phyloP scores from a whole-genome alignment of 192 early-diverging fungal genomes.

The Tieghemiomyces parasiticus region DNA sequence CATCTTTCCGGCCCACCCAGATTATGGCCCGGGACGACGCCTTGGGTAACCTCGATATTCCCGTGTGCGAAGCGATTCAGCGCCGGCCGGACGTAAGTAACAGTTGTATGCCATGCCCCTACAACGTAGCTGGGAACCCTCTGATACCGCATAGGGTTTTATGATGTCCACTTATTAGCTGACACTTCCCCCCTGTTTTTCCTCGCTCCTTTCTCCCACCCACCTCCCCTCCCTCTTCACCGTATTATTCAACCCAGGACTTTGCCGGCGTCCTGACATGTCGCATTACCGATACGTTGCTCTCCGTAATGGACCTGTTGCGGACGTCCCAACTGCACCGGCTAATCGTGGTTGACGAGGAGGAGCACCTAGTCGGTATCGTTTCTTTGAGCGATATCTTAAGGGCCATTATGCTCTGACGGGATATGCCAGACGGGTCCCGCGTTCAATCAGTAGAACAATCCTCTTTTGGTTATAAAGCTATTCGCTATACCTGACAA shows the following conservation, averaged over 20 bases:
- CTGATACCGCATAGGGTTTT: no score
- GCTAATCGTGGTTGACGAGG: slow-evolving; percentile 77
- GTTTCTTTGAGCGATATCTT: slow-evolving; percentile 78
- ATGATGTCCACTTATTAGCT: no score
- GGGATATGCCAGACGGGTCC: no score
- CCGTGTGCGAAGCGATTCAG: slow-evolving; percentile 71
- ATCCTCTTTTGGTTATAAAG: no score
- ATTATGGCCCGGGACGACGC: slow-evolving; percentile 27
- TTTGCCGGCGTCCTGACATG: slow-evolving; percentile 92
- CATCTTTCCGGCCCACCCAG: no score
- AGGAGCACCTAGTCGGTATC: slow-evolving; percentile 65
- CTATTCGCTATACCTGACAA: no score
- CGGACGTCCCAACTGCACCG: slow-evolving; percentile 74
- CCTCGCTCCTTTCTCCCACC: no score
- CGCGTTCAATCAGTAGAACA: no score
- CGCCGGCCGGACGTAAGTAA: slow-evolving; percentile 60
- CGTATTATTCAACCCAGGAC: slow-evolving; percentile 30
- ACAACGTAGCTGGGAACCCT: no score
- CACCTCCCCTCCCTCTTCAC: no score
- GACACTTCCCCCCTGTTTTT: no score
- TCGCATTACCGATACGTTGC: slow-evolving; percentile 68
- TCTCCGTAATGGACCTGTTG: slow-evolving; percentile 79
- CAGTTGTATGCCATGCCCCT: no score
- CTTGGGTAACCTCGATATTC: slow-evolving; percentile 61
- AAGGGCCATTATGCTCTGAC: slow-evolving; percentile 25